Evolutionary conservation across 192 early-diverging fungal genomes (phyloP).

Genomic region (Mortierella claussenii): DNA sequence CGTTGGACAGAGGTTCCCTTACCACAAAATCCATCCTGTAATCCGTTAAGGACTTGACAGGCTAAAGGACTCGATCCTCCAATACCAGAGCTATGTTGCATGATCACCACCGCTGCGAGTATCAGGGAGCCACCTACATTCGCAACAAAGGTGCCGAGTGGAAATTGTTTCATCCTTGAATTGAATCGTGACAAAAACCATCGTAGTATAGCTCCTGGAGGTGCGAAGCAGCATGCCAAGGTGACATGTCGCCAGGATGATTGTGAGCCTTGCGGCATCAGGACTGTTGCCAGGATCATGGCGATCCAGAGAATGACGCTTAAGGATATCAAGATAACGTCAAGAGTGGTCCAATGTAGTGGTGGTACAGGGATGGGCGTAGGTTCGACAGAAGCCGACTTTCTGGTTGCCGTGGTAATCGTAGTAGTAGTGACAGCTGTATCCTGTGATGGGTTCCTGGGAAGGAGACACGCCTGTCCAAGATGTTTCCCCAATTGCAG

Average conservation of each 20-base stretch:
- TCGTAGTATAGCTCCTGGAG: conserved; percentile 58
- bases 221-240: conserved; percentile 61
- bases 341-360: conserved; percentile 15
- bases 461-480: conserved; percentile 28
- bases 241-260: conserved; percentile 38
- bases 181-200: conserved; percentile 64
- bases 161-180: conserved; percentile 38
- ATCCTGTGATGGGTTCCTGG: not conserved
- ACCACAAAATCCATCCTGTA: conserved; percentile 69
- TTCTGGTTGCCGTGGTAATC: not conserved
- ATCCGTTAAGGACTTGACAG: conserved; percentile 52
- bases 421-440: not conserved
- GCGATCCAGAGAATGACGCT: conserved; percentile 37
- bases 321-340: conserved; percentile 9
- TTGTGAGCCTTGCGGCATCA: conserved; percentile 9
- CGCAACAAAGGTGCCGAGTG: conserved; percentile 62
- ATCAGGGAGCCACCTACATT: conserved; percentile 59
- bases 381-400: not conserved
- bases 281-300: conserved; percentile 50
- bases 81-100: conserved; percentile 38
- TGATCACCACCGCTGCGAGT: conserved; percentile 53
- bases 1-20: conserved; percentile 10
- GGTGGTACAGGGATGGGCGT: conserved; percentile 7
- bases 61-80: conserved; percentile 25
- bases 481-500: conserved; percentile 60